Percentiles rank a stretch among this genome's conserved stretches.
Conservation (phyloP, 306 rosid species). For the Vigna radiata region DNA sequence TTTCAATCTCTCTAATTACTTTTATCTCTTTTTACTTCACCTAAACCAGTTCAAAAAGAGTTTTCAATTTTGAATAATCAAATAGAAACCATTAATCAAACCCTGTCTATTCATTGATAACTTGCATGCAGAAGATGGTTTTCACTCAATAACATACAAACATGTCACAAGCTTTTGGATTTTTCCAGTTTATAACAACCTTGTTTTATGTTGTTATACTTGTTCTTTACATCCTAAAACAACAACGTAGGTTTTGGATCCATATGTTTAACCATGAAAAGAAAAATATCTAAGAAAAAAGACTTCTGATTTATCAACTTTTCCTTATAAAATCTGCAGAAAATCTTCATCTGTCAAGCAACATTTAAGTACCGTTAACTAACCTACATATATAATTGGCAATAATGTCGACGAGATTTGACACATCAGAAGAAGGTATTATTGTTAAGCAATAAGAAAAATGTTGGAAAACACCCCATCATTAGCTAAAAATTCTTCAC, state of each 20-base stretch:
- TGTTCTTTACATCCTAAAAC: not conserved
- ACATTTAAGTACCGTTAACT: conserved; percentile 5
- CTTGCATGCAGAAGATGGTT: not conserved
- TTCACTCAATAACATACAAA: not conserved
- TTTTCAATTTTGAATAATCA: not conserved
- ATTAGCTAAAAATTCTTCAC: conserved; percentile 10
- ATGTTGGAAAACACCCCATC: not conserved
- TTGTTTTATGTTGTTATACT: not conserved
- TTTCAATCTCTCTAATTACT: no score
- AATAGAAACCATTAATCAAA: conserved; percentile 1
- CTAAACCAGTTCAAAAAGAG: no score
- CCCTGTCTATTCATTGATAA: not conserved
- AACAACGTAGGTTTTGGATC: not conserved
- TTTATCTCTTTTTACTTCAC: no score
- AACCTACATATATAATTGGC: conserved; percentile 6
- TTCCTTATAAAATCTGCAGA: not conserved
- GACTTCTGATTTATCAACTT: not conserved
- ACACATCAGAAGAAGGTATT: not conserved
- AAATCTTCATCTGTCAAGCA: not conserved
- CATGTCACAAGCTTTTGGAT: not conserved
- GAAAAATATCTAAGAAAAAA: conserved; percentile 14
- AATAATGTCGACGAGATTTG: not conserved
- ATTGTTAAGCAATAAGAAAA: conserved; percentile 11
- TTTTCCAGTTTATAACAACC: not conserved
- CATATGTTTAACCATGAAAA: not conserved